Base-by-base conservation (phyloP, 2,329 filamentous ascomycete genomes). In the Stylonectria norvegica region DNA sequence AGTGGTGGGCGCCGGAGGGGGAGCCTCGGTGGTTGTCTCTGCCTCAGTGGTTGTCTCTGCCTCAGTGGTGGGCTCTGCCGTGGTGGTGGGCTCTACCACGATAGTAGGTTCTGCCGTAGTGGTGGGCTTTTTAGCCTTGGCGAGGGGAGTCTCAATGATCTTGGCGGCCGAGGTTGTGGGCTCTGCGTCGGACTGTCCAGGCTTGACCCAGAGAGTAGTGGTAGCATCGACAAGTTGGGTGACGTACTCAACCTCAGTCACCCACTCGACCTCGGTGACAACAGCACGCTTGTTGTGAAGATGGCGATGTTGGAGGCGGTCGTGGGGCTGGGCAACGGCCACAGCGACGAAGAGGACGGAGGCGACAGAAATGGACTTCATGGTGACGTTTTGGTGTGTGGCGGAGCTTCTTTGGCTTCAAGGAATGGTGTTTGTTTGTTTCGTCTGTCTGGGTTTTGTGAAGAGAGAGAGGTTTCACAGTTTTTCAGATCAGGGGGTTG, bases 251-350 rank as follows among this genome's bases (percentile, higher is more conserved):
- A 67, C 69, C 51, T 73, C 68, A 5, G 70, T 75, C 50, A 76
- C 72, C 66, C 71, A 76, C 53, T 70, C 70, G 38, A 68, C 68
- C 53, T 71, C 67, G 29, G 71, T 75, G 49, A 74, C 67, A 11
- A 75, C 42, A 15, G 58, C 68, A 36, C 64, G 63, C 48, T 62
- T 62, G 43, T 50, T 53, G 45, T 68, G 66, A 45, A 62, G 41
- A 15, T 17, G 40, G 16, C 39, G 61, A 42, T 64, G 64, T 43
- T 61, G 66, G 50, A 59, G 58, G 51, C 66, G 63, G 51, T 57
- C 64, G 47, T 67, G 69, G 43, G 76, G 76, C 60, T 79, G 71
- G 49, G 76, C 76, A 42, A 70, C 57, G 51, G 67, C 73, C 52
- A 65, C 66, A 48, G 61, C 66, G 57, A 53, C 66, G 52, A 66